These are phyloP conservation scores for Eucalyptus curtisii DNA, from an alignment of 345 rosid genomes.

Conservation along the genomic window DNA sequence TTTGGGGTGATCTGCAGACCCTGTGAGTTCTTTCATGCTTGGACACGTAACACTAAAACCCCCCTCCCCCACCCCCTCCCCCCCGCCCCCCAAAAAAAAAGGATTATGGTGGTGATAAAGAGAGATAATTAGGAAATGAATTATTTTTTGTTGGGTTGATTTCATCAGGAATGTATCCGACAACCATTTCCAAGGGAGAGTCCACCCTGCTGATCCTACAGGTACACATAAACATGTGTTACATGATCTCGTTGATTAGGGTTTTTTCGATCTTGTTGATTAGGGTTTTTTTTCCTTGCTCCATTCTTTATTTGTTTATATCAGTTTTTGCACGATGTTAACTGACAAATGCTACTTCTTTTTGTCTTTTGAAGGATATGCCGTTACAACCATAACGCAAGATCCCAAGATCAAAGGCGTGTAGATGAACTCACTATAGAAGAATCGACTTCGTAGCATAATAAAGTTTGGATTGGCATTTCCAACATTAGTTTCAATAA, in stretches of 20 bases:
- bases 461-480: not conserved
- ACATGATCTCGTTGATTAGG: no score
- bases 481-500: not conserved
- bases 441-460: not conserved
- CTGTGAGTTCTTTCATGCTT: slow-evolving; percentile 13
- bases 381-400: slow-evolving; percentile 15
- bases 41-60: not conserved
- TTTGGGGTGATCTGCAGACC: slow-evolving; percentile 5
- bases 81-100: not conserved
- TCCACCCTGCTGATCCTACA: slow-evolving; percentile 1
- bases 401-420: slow-evolving; percentile 13
- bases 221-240: not conserved
- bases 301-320: not conserved
- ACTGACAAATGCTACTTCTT: not conserved
- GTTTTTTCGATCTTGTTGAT: not conserved
- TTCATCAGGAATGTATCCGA: slow-evolving; percentile 28
- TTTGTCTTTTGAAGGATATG: slow-evolving; percentile 2
- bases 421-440: not conserved
- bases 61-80: no score
- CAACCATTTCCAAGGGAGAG: slow-evolving; percentile 17
- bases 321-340: not conserved
- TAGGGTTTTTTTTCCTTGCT: not conserved
- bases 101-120: not conserved
- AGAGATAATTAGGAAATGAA: not conserved
- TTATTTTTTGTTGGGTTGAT: not conserved